These are phyloP conservation scores for Xanthoconium stramineum DNA, from an alignment of 768 basidiomycete species.

Conservation along the genomic window DNA sequence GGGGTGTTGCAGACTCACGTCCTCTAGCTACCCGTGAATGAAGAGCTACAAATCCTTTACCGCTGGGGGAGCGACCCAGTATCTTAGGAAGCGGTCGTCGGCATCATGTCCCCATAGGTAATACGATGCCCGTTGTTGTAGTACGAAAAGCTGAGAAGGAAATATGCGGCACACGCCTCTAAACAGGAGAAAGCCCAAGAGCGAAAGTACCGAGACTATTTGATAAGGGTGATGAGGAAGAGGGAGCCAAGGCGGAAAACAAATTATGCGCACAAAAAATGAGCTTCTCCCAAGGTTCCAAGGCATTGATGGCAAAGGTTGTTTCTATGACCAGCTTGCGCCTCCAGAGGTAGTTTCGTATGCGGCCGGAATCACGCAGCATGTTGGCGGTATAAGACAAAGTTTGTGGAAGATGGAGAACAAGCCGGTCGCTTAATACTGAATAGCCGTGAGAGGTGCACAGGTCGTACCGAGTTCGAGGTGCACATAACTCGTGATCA, in stretches of 20 bases:
- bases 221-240: neutral
- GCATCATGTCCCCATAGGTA: conserved; percentile 58
- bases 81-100: conserved; percentile 24
- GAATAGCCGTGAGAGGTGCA: conserved; percentile 3
- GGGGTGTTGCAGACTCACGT: conserved; percentile 6
- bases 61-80: conserved; percentile 22
- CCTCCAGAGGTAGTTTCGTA: conserved; percentile 45
- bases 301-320: conserved; percentile 55
- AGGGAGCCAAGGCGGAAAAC: neutral
- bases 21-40: neutral
- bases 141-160: conserved; percentile 52
- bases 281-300: conserved; percentile 70
- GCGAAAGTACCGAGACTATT: conserved; percentile 40
- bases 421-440: neutral
- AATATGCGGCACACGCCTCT: conserved; percentile 54
- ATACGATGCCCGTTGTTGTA: conserved; percentile 54
- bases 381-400: conserved; percentile 1
- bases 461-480: too few species aligned
- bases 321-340: conserved; percentile 55
- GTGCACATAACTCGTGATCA: neutral
- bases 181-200: conserved; percentile 44
- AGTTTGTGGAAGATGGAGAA: neutral
- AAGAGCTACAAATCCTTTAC: conserved; percentile 25
- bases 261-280: conserved; percentile 46
- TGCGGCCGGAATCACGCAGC: conserved; percentile 16